Percentiles rank a stretch among this genome's conserved stretches.
Conservation (phyloP, 116 monocot species). For the Iris pallida region DNA sequence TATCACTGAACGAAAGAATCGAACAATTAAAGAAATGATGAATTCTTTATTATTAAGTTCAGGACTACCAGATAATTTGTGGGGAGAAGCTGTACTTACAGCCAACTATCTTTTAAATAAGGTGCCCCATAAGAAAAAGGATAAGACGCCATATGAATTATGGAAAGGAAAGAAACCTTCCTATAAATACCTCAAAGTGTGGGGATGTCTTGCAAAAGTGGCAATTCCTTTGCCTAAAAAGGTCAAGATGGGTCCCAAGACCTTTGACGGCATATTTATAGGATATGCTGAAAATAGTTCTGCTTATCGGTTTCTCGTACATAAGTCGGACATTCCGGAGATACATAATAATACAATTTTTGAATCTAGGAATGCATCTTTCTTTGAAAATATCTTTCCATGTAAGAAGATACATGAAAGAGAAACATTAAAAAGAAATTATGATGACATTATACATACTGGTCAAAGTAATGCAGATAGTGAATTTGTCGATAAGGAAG, state of each 20-base stretch:
- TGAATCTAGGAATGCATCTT: not conserved
- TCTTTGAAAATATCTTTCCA: conserved; percentile 8
- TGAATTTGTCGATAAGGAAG: not conserved
- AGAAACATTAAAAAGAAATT: not conserved
- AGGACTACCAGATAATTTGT: not conserved
- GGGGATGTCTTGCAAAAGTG: conserved; percentile 7
- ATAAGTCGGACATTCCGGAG: conserved; percentile 1
- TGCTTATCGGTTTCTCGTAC: conserved; percentile 1
- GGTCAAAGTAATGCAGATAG: not conserved
- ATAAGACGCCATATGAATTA: not conserved
- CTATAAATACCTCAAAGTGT: conserved; percentile 4
- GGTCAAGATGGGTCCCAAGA: not conserved
- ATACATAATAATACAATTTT: conserved; percentile 6
- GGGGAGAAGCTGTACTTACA: conserved; percentile 1
- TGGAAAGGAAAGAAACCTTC: not conserved
- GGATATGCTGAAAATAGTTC: not conserved
- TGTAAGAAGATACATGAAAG: not conserved
- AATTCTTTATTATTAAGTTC: conserved; percentile 1
- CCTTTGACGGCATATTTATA: conserved; percentile 1
- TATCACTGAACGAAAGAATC: too few species aligned
- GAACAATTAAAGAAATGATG: not conserved
- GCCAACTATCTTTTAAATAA: not conserved
- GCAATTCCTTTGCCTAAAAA: not conserved
- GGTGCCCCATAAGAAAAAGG: not conserved
- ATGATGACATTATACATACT: not conserved